Conservation (phyloP, 2,329 filamentous ascomycete species). For the Myrmaecium sp. region DNA sequence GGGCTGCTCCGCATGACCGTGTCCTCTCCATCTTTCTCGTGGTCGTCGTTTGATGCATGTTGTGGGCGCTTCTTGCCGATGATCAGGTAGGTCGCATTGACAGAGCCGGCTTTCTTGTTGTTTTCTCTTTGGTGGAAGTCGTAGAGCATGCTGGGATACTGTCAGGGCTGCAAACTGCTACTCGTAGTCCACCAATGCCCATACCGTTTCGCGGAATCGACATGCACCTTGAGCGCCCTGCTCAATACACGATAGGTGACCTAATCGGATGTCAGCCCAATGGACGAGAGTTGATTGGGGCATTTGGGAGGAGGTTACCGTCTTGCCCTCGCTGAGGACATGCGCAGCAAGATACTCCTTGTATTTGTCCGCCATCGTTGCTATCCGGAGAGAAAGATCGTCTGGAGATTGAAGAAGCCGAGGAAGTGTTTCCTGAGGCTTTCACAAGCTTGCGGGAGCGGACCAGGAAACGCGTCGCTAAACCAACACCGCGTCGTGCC, state of each 20-base stretch:
- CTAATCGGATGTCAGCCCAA: slow-evolving; percentile 27
- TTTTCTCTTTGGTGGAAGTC: slow-evolving; percentile 73
- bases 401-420: slow-evolving; percentile 3
- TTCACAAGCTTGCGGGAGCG: no score
- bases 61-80: slow-evolving; percentile 45
- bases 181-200: slow-evolving; percentile 11
- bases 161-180: slow-evolving; percentile 7
- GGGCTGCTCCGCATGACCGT: slow-evolving; percentile 50
- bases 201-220: slow-evolving; percentile 79
- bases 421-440: no score
- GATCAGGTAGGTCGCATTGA: slow-evolving; percentile 89
- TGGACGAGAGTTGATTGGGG: background rate
- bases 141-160: slow-evolving; percentile 52
- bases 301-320: slow-evolving; percentile 33
- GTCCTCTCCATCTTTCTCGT: slow-evolving; percentile 42
- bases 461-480: no score
- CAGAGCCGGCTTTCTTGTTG: slow-evolving; percentile 49
- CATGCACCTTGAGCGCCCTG: slow-evolving; percentile 65
- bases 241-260: slow-evolving; percentile 77
- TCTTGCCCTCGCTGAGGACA: slow-evolving; percentile 57
- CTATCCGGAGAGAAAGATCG: no score
- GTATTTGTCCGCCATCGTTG: slow-evolving; percentile 40
- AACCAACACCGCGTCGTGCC: no score
- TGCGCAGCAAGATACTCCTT: slow-evolving; percentile 57
- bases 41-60: slow-evolving; percentile 9